These are phyloP conservation scores for Butyriboletus regius DNA, from an alignment of 1,284 basidiomycete genomes.

Conservation along the genomic window DNA sequence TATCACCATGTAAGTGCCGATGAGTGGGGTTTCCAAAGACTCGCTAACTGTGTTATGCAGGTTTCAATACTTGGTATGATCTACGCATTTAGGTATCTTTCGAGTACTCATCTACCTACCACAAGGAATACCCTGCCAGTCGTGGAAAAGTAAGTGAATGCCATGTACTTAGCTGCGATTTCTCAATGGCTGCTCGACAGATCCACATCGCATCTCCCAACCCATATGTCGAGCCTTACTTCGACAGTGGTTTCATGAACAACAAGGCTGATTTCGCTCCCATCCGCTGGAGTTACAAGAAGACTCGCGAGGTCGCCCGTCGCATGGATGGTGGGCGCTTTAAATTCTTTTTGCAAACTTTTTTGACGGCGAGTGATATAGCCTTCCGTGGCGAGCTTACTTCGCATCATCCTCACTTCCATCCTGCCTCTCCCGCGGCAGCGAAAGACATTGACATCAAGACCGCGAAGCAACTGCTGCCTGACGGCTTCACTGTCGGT, in stretches of 20 bases:
- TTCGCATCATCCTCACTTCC: slow-evolving; percentile 68
- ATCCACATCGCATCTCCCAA: slow-evolving; percentile 57
- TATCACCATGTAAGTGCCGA: slow-evolving; percentile 47
- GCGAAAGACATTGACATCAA: slow-evolving; percentile 57
- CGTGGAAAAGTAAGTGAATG: slow-evolving; percentile 47
- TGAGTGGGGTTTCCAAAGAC: background rate
- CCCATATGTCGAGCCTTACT: slow-evolving; percentile 58
- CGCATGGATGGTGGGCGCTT: slow-evolving; percentile 54
- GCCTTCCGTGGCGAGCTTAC: slow-evolving; percentile 64
- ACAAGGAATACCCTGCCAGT: slow-evolving; percentile 54
- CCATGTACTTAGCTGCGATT: slow-evolving; percentile 6
- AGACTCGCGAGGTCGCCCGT: slow-evolving; percentile 63
- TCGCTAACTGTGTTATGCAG: slow-evolving; percentile 5
- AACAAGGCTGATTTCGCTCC: slow-evolving; percentile 70
- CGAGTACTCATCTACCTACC: background rate
- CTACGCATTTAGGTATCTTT: background rate
- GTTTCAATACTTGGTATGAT: slow-evolving; percentile 54
- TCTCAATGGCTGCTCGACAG: slow-evolving; percentile 27
- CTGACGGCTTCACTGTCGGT: slow-evolving; percentile 57
- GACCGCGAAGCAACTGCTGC: slow-evolving; percentile 58
- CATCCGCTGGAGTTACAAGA: slow-evolving; percentile 69
- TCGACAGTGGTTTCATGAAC: slow-evolving; percentile 71
- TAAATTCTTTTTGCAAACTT: background rate
- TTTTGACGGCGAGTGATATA: slow-evolving; percentile 21
- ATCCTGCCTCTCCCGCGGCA: slow-evolving; percentile 58